Evolutionary conservation across 306 rosid genomes (phyloP).

Genomic region (Astragalus glycyphyllos): DNA sequence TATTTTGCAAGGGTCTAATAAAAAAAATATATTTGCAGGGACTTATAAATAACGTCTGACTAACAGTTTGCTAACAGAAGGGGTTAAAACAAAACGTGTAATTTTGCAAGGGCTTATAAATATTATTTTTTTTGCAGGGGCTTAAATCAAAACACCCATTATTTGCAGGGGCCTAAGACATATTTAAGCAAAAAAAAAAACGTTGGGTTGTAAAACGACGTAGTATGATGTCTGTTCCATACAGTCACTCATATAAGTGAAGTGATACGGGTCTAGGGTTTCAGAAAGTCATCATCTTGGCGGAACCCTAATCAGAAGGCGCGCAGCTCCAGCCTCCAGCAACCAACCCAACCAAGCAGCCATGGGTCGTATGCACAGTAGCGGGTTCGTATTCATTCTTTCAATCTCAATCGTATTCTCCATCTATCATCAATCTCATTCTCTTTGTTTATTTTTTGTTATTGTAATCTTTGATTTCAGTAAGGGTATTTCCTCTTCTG

Average conservation of each 20-base stretch:
- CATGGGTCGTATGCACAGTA: constrained; percentile 95
- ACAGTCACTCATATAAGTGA: background rate
- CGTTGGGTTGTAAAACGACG: constrained; percentile 26
- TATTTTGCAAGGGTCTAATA: too few species aligned
- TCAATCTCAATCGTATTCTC: background rate
- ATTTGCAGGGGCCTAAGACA: too few species aligned
- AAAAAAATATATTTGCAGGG: too few species aligned
- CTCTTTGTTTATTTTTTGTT: background rate
- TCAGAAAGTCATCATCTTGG: background rate
- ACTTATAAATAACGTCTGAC: too few species aligned
- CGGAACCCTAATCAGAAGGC: constrained; percentile 28
- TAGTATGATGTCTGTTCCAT: background rate
- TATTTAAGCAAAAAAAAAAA: too few species aligned
- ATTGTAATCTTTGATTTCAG: constrained; percentile 42
- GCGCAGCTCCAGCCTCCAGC: constrained; percentile 4
- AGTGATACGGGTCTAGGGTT: constrained; percentile 33
- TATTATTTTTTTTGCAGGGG: too few species aligned
- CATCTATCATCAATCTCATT: background rate
- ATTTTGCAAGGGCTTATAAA: too few species aligned
- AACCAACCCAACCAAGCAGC: background rate
- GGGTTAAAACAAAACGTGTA: too few species aligned
- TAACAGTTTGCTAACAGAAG: too few species aligned
- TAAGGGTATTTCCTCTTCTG: constrained; percentile 97
- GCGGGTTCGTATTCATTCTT: constrained; percentile 62
- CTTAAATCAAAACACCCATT: too few species aligned